These are phyloP conservation scores for Mycena vitilis DNA, from an alignment of 768 basidiomycete genomes.

Conservation along the genomic window DNA sequence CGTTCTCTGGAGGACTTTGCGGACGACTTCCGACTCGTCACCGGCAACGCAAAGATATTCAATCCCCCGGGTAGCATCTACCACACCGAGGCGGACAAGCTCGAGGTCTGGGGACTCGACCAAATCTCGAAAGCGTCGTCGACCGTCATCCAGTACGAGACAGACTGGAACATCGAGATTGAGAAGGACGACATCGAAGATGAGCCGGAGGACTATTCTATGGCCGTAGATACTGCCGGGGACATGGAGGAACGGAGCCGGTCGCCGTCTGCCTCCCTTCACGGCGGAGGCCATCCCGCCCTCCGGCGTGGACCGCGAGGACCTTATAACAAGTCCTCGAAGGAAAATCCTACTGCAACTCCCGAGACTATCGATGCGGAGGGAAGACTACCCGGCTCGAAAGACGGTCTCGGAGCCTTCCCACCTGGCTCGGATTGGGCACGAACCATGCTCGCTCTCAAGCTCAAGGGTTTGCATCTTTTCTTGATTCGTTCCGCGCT, in stretches of 20 bases:
- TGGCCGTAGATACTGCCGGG: conserved; percentile 52
- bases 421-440: conserved; percentile 79
- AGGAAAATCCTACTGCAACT: conserved; percentile 37
- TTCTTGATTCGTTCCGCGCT: not conserved
- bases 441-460: conserved; percentile 76
- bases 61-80: conserved; percentile 83
- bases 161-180: conserved; percentile 86
- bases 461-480: conserved; percentile 70
- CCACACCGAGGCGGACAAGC: conserved; percentile 75
- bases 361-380: conserved; percentile 69
- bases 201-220: conserved; percentile 54
- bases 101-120: conserved; percentile 78
- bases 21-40: conserved; percentile 78
- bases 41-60: conserved; percentile 78
- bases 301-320: conserved; percentile 60
- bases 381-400: conserved; percentile 79
- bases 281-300: conserved; percentile 26
- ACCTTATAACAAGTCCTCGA: conserved; percentile 62
- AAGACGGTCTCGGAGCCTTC: conserved; percentile 80
- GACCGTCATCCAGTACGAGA: conserved; percentile 84
- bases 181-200: conserved; percentile 68
- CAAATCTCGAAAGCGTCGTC: conserved; percentile 77
- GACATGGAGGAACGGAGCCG: conserved; percentile 36
- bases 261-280: conserved; percentile 29
- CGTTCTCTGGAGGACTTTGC: conserved; percentile 84